Percentiles rank a stretch among this genome's conserved stretches.
Conservation (phyloP, 257 asterid genomes). For the Ocimum tenuiflorum region DNA sequence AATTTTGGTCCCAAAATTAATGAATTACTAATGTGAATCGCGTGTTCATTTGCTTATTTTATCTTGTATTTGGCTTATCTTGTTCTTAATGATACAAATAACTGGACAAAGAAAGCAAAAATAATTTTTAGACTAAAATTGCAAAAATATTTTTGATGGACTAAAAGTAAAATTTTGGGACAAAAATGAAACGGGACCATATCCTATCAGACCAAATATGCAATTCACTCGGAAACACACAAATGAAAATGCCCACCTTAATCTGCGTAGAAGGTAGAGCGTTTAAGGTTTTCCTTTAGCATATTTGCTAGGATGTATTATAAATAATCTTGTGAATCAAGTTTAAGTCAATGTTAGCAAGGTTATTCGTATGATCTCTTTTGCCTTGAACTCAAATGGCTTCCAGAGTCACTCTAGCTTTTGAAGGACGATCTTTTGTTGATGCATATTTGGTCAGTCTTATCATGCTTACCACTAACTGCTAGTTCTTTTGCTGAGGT, state of each 20-base stretch:
- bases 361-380: neutral
- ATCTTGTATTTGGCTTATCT: too few species aligned
- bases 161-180: too few species aligned
- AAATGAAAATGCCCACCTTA: neutral
- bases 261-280: neutral
- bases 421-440: neutral
- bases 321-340: neutral
- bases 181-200: too few species aligned
- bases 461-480: neutral
- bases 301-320: neutral
- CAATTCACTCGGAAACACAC: too few species aligned
- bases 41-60: too few species aligned
- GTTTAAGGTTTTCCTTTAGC: neutral
- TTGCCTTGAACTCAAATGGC: neutral
- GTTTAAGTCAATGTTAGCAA: neutral
- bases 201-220: too few species aligned
- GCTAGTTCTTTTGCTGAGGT: slow-evolving; percentile 1
- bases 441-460: neutral
- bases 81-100: too few species aligned
- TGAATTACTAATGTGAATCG: too few species aligned
- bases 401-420: neutral
- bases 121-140: too few species aligned
- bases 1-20: too few species aligned
- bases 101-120: too few species aligned
- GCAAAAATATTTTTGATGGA: too few species aligned